These are phyloP conservation scores for Crepidotus variabilis DNA, from an alignment of 768 basidiomycete species.

Conservation along the genomic window DNA sequence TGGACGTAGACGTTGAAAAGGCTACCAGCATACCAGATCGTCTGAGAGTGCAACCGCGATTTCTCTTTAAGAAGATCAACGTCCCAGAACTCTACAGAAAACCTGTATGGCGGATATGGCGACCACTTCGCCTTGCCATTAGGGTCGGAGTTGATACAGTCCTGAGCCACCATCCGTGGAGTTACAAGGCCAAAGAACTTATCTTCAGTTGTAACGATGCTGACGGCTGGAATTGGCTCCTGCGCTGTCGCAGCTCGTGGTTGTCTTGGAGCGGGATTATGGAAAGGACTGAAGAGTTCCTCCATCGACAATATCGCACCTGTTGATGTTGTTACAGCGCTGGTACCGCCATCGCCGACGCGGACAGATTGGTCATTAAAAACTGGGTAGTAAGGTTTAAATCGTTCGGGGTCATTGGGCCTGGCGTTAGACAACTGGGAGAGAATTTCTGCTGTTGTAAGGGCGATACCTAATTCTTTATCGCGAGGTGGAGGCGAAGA, in stretches of 20 bases:
- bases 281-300: slow-evolving; percentile 53
- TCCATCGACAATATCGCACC: slow-evolving; percentile 54
- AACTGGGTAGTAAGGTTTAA: slow-evolving; percentile 57
- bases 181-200: slow-evolving; percentile 64
- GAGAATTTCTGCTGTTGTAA: slow-evolving; percentile 50
- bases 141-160: slow-evolving; percentile 38
- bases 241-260: slow-evolving; percentile 12
- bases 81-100: slow-evolving; percentile 90
- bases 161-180: slow-evolving; percentile 35
- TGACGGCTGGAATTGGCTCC: slow-evolving; percentile 6
- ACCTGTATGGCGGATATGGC: slow-evolving; percentile 75
- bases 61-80: slow-evolving; percentile 81
- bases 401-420: slow-evolving; percentile 15
- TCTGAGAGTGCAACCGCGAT: slow-evolving; percentile 76
- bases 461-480: slow-evolving; percentile 68
- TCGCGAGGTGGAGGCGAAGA: slow-evolving; percentile 36
- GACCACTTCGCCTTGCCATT: slow-evolving; percentile 56
- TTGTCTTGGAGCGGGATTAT: slow-evolving; percentile 22
- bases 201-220: slow-evolving; percentile 35
- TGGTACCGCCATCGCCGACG: slow-evolving; percentile 64
- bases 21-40: slow-evolving; percentile 87
- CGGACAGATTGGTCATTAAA: slow-evolving; percentile 67
- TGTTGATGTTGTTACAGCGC: slow-evolving; percentile 33
- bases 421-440: slow-evolving; percentile 17
- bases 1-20: slow-evolving; percentile 90